Evolutionary conservation across 768 basidiomycete species (phyloP).

Genomic region (Mycena venus): DNA sequence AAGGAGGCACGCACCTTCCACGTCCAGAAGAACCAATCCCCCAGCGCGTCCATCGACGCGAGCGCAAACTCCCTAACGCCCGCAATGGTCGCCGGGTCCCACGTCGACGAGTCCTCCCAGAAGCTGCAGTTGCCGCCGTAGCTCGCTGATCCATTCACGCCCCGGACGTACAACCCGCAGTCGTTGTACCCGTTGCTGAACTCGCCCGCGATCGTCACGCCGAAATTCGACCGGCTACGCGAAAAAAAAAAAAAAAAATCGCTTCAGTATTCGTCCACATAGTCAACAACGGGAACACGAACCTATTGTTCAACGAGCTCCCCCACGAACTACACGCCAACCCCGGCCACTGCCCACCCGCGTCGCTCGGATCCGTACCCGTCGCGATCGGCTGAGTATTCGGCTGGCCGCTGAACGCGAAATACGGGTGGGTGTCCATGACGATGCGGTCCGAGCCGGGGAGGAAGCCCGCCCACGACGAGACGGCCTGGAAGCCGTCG

Average conservation of each 20-base stretch:
- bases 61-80: constrained; percentile 62
- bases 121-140: constrained; percentile 53
- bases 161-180: constrained; percentile 66
- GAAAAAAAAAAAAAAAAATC: background rate
- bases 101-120: constrained; percentile 63
- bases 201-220: constrained; percentile 75
- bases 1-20: constrained; percentile 75
- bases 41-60: constrained; percentile 74
- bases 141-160: constrained; percentile 43
- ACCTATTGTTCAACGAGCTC: no score
- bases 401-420: no score
- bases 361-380: no score
- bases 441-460: no score
- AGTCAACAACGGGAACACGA: no score
- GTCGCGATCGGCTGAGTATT: no score
- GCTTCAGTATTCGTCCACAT: no score
- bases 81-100: constrained; percentile 55
- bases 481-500: constrained; percentile 60
- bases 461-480: no score
- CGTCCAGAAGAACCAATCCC: constrained; percentile 82
- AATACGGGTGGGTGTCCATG: constrained; percentile 35
- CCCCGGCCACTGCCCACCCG: no score
- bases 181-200: constrained; percentile 73
- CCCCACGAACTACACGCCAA: no score
- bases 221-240: constrained; percentile 58